phyloP scores from a whole-genome alignment of 306 rosid species.

The Ammopiptanthus mongolicus region DNA sequence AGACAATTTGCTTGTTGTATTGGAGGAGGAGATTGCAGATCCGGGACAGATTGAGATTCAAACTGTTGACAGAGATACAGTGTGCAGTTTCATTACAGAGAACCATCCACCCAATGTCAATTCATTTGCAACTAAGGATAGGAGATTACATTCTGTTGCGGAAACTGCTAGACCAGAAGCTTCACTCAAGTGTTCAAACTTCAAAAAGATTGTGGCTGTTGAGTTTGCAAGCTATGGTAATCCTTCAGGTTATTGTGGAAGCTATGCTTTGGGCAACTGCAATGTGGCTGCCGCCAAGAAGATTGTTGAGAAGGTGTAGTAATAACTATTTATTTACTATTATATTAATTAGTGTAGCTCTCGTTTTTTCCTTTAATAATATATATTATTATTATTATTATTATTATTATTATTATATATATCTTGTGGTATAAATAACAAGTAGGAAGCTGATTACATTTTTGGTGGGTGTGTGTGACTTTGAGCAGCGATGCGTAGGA shows the following conservation, averaged over 20 bases:
- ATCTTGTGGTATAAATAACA: too few relatives aligned
- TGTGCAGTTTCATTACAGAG: slow-evolving; percentile 51
- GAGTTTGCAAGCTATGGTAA: slow-evolving; percentile 83
- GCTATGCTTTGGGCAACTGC: slow-evolving; percentile 41
- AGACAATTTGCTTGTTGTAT: slow-evolving; percentile 56
- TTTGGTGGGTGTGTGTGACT: too few relatives aligned
- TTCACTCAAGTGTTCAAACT: slow-evolving; percentile 34
- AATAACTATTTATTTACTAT: too few relatives aligned
- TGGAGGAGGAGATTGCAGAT: slow-evolving; percentile 53
- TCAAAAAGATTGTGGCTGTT: slow-evolving; percentile 38
- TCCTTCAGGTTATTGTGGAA: slow-evolving; percentile 63
- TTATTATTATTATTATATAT: too few relatives aligned
- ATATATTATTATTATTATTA: too few relatives aligned
- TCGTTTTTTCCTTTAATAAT: not conserved
- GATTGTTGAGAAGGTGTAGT: slow-evolving; percentile 37
- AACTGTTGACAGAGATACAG: slow-evolving; percentile 58
- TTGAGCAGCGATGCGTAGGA: slow-evolving; percentile 55
- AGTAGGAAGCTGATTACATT: too few relatives aligned
- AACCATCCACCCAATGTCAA: slow-evolving; percentile 52
- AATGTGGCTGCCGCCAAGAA: slow-evolving; percentile 11
- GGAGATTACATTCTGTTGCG: slow-evolving; percentile 2
- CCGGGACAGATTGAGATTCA: slow-evolving; percentile 52
- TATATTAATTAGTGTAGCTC: too few relatives aligned
- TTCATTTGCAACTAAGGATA: slow-evolving; percentile 44
- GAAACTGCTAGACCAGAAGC: slow-evolving; percentile 20